Conservation (phyloP, 106 monocot genomes). For the Dioscorea alata region DNA sequence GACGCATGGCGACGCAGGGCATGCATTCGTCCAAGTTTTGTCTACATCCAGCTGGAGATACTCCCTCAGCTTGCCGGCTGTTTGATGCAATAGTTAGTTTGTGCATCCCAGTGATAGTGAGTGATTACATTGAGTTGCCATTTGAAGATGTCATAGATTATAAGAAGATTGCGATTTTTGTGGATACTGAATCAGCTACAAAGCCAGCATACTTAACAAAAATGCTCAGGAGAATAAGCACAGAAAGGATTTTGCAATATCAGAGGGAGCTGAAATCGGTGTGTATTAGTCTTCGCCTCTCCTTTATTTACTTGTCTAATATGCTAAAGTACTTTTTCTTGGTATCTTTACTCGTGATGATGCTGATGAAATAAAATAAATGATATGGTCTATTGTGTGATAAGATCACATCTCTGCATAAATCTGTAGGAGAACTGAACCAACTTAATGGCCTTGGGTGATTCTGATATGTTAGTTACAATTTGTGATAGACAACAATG, state of each 20-base stretch:
- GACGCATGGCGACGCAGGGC: slow-evolving; percentile 71
- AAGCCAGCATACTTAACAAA: slow-evolving; percentile 45
- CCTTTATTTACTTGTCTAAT: background rate
- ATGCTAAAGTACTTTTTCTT: background rate
- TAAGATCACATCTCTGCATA: no score
- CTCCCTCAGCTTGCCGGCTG: slow-evolving; percentile 80
- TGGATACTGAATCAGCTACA: slow-evolving; percentile 53
- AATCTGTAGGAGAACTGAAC: no score
- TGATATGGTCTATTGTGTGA: no score
- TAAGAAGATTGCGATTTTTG: slow-evolving; percentile 70
- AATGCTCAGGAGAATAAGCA: slow-evolving; percentile 34
- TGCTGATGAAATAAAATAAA: no score
- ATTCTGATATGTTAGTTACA: no score
- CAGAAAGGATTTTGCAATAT: slow-evolving; percentile 53
- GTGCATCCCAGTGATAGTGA: slow-evolving; percentile 83
- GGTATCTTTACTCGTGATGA: background rate
- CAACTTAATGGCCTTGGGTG: no score
- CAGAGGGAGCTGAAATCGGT: slow-evolving; percentile 68
- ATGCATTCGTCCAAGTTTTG: slow-evolving; percentile 91
- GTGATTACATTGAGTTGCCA: slow-evolving; percentile 79
- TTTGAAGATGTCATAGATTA: slow-evolving; percentile 91
- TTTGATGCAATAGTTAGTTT: slow-evolving; percentile 93
- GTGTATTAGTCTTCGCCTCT: slow-evolving; percentile 6
- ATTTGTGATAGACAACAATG: no score
- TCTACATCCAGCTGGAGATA: slow-evolving; percentile 91